Evolutionary conservation across 768 basidiomycete species (phyloP), one percentile per base, ranked within the genome.

Genomic region (Rhizopogon sp.): DNA sequence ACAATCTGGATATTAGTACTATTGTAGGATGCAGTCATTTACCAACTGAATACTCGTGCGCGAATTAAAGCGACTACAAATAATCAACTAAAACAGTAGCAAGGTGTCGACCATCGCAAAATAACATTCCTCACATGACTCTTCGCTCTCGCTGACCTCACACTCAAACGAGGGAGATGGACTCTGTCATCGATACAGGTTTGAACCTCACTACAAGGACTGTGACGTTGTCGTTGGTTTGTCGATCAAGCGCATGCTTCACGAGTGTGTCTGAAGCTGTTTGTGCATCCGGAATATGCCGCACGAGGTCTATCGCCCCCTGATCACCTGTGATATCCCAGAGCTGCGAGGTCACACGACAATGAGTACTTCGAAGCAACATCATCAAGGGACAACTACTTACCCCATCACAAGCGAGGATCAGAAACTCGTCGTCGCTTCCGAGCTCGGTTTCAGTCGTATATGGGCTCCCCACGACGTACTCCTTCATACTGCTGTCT

Each of bases 401-500:
- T 69, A 98, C 96, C 60, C 97, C 97, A 70, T 99, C 97, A 66
- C 97, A 99, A 20, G 97, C 97, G 56, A 99, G 79, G 56, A 99
- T 90, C 60, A 98, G 68, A 69, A 96, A 93, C 68, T 98, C 96
- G 66, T 98, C 97, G 5, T 91, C 87, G 7, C 90, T 85, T 53
- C 87, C 88, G 41, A 99, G 73, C 61, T 88, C 84, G 11, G 96
- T 98, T 70, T 98, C 95, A n/a, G 97, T 98, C 17, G 97, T 99
- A 71, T 96, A 99, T 6, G 97, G 97, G 29, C 91, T 83, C 2
- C 97, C 97, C 46, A 98, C 97, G 10, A 99, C 97, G 68, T 95
- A 99, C 64, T 99, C 97, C 72, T 99, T 99, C 97, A 99, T 98
- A 6, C 93, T 90, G 2, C 93, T 90, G 66, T 99, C 97, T 35